A percentile compares a stretch with the other conserved stretches of the same genome.
Evolutionary conservation across 73 alveolate species (phyloP).

Genomic region (Symbiodinium pilosum): DNA sequence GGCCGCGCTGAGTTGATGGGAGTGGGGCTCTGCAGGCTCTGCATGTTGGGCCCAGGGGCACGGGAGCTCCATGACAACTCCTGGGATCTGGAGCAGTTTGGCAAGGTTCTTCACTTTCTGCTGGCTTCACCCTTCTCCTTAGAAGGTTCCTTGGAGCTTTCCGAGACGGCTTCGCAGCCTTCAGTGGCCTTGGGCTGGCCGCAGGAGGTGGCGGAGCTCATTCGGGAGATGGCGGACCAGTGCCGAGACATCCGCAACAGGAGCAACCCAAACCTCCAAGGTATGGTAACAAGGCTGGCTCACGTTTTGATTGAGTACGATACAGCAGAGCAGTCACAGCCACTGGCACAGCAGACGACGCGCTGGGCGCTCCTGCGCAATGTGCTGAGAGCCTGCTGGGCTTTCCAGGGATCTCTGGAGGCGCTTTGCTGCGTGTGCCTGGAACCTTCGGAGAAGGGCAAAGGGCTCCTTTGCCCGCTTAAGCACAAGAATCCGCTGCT

Average conservation of each 20-base stretch:
- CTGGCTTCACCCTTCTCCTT: neutral
- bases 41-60: neutral
- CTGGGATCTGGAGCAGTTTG: neutral
- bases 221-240: neutral
- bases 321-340: neutral
- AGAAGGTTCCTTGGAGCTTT: too few species aligned
- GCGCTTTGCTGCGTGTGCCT: constrained; percentile 87
- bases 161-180: too few species aligned
- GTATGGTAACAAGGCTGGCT: neutral
- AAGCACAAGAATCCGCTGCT: constrained; percentile 34
- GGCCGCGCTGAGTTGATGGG: neutral
- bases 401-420: constrained; percentile 49
- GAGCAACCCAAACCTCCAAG: neutral
- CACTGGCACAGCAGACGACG: neutral
- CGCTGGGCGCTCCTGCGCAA: constrained; percentile 52
- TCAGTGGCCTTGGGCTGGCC: neutral
- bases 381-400: constrained; percentile 49
- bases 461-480: neutral
- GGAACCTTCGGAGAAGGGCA: constrained; percentile 30
- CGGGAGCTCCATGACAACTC: neutral
- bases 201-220: neutral
- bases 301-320: neutral
- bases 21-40: neutral
- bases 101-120: neutral
- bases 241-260: neutral